Evolutionary conservation across 345 rosid species (phyloP).

Genomic region (Erodium maritimum): DNA sequence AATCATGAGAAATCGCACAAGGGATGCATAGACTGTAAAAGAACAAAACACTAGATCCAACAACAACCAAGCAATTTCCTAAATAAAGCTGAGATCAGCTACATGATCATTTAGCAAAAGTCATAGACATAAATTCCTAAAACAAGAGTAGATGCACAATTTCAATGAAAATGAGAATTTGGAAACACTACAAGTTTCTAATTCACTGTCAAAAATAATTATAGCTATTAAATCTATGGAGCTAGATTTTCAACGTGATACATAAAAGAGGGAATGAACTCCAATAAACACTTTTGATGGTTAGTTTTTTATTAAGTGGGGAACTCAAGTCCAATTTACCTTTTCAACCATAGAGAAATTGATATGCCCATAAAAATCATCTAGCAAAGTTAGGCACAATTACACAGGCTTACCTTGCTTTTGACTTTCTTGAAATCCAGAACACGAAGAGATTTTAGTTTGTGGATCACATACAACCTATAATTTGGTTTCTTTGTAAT

Average conservation of each 20-base stretch:
- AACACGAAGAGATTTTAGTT: slow-evolving; percentile 71
- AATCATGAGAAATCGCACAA: neutral
- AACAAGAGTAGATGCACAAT: neutral
- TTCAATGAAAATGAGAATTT: neutral
- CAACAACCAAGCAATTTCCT: too few relatives aligned
- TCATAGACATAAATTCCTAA: too few relatives aligned
- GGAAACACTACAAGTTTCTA: neutral
- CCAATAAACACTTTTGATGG: neutral
- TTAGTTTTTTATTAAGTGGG: neutral
- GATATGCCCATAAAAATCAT: neutral
- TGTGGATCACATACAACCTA: slow-evolving; percentile 84
- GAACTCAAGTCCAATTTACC: neutral
- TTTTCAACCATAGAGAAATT: slow-evolving; percentile 1
- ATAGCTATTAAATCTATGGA: neutral
- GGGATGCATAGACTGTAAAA: neutral
- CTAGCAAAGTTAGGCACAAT: neutral
- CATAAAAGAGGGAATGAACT: neutral
- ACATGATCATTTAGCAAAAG: too few relatives aligned
- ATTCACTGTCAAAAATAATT: neutral
- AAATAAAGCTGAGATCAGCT: too few relatives aligned
- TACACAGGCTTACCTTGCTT: slow-evolving; percentile 51
- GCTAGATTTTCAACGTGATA: neutral
- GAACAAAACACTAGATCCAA: too few relatives aligned
- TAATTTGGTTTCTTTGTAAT: slow-evolving; percentile 87
- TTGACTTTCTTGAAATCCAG: slow-evolving; percentile 93